Percentiles rank a stretch among this genome's conserved stretches.
These are phyloP conservation scores for Chaetothyriales sp. DNA, from an alignment of 2,329 filamentous ascomycete species.

Conservation along the genomic window DNA sequence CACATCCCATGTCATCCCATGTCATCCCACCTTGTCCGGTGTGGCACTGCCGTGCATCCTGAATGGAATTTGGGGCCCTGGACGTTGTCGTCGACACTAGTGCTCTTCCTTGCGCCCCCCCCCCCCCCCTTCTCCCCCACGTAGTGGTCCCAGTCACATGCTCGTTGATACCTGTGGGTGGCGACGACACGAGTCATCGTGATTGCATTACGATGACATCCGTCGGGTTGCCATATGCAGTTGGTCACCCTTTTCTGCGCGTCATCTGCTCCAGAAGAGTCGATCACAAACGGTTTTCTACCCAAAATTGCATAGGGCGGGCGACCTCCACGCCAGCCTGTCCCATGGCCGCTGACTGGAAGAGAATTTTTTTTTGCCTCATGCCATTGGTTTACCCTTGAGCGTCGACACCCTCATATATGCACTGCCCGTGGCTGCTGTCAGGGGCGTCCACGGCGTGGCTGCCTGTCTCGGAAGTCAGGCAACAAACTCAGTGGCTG, in stretches of 20 bases:
- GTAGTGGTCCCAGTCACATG: not conserved
- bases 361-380: not conserved
- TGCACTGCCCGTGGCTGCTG: not conserved
- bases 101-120: not conserved
- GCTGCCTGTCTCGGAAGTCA: too few species aligned
- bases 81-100: not conserved
- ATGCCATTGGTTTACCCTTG: not conserved
- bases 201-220: not conserved
- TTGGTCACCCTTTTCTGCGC: not conserved
- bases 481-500: too few species aligned
- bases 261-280: not conserved
- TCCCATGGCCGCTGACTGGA: too few species aligned
- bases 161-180: not conserved
- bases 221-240: not conserved
- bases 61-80: not conserved
- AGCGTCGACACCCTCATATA: not conserved
- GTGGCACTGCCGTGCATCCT: not conserved
- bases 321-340: not conserved
- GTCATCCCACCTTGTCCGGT: not conserved
- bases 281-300: not conserved
- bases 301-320: not conserved
- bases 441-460: too few species aligned
- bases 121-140: too few species aligned
- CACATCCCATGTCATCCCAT: too few species aligned
- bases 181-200: not conserved